Evolutionary conservation across 306 rosid genomes (phyloP).

Genomic region (Dalbergia cochinchinensis): DNA sequence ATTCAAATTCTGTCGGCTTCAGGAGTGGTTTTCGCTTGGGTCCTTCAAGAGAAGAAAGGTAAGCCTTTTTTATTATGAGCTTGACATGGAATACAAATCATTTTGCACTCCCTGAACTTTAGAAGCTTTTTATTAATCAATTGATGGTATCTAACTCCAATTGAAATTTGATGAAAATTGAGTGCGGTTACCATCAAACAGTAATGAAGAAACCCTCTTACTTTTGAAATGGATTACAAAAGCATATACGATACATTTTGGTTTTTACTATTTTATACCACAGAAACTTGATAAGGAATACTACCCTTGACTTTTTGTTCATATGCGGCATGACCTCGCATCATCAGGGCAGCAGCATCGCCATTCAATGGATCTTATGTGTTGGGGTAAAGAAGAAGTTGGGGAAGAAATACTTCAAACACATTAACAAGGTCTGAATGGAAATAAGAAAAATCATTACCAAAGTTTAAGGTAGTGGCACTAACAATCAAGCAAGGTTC

Average conservation of each 20-base stretch:
- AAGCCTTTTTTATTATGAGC: not conserved
- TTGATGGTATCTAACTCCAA: conserved; percentile 14
- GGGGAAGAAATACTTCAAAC: no score
- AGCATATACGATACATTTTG: conserved; percentile 17
- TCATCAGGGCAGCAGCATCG: conserved; percentile 91
- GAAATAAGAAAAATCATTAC: no score
- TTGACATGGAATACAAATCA: conserved; percentile 15
- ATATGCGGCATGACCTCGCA: conserved; percentile 74
- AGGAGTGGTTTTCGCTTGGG: conserved; percentile 1
- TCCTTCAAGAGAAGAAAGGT: not conserved
- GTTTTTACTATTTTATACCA: conserved; percentile 9
- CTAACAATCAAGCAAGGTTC: no score
- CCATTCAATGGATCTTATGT: conserved; percentile 86
- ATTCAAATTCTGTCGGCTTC: conserved; percentile 23
- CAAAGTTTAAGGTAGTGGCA: no score
- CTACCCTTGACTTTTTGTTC: conserved; percentile 86
- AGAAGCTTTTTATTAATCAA: conserved; percentile 1
- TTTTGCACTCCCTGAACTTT: conserved; percentile 6
- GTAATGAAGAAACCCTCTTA: conserved; percentile 13
- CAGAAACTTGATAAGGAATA: conserved; percentile 27
- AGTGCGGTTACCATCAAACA: not conserved
- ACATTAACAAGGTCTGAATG: no score
- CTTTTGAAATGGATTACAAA: not conserved
- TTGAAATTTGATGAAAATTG: conserved; percentile 12
- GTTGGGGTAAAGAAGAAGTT: conserved; percentile 68